phyloP scores from a whole-genome alignment of 1,284 basidiomycete genomes.

The Xerocomus minutiporus region DNA sequence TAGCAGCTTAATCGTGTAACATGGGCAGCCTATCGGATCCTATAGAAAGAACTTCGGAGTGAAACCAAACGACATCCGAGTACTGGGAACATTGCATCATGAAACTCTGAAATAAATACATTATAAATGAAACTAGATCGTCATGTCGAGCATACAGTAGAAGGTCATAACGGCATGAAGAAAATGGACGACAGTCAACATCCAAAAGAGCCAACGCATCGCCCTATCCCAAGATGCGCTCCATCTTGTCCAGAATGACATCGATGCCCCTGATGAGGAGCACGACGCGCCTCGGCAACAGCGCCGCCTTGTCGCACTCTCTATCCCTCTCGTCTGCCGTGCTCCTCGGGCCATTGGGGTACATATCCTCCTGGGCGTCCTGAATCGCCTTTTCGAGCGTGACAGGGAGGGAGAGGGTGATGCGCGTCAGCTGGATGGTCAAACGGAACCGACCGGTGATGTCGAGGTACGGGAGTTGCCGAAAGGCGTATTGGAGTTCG shows the following conservation, averaged over 20 bases:
- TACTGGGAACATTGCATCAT: neutral
- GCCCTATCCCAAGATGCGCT: conserved; percentile 46
- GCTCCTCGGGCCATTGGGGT: conserved; percentile 3
- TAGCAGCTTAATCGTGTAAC: conserved; percentile 10
- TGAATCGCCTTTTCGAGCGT: conserved; percentile 68
- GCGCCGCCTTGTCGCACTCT: conserved; percentile 27
- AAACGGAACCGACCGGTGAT: conserved; percentile 72
- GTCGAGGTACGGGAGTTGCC: conserved; percentile 74
- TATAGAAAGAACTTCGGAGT: neutral
- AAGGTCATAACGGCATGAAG: neutral
- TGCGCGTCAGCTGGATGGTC: conserved; percentile 74
- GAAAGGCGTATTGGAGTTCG: conserved; percentile 74
- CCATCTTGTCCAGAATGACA: conserved; percentile 59
- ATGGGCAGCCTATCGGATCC: neutral
- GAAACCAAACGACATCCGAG: neutral
- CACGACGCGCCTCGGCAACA: conserved; percentile 56
- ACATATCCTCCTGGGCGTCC: conserved; percentile 26
- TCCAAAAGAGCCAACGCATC: neutral
- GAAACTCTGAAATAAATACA: neutral
- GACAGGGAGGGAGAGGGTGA: conserved; percentile 74
- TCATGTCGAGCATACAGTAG: neutral
- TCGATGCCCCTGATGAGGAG: conserved; percentile 58
- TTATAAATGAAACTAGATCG: neutral
- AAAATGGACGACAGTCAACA: neutral
- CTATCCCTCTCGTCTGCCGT: conserved; percentile 11